Conservation (phyloP, 2,329 filamentous ascomycete genomes). For the Fusarium buharicum region DNA sequence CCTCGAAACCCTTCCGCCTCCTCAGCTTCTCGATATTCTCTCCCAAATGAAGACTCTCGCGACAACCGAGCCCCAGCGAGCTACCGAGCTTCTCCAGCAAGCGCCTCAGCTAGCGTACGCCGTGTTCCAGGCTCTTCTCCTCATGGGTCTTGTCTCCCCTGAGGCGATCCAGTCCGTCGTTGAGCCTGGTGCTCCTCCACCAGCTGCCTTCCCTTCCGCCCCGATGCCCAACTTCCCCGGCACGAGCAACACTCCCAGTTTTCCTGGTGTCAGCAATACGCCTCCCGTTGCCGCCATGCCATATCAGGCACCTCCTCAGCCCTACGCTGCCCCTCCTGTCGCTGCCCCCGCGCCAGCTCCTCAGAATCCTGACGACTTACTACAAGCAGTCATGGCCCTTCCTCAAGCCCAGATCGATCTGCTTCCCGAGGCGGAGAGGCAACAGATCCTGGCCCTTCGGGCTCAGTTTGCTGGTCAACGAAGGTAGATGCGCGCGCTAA, state of each 20-base stretch:
- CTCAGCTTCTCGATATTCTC: conserved; percentile 92
- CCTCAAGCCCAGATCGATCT: conserved; percentile 82
- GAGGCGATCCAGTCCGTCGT: conserved; percentile 84
- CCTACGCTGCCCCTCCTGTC: conserved; percentile 51
- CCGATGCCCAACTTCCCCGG: conserved; percentile 52
- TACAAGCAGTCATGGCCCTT: conserved; percentile 84
- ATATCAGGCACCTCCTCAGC: conserved; percentile 58
- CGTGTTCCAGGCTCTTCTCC: conserved; percentile 90
- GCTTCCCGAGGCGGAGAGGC: conserved; percentile 77
- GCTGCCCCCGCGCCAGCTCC: conserved; percentile 49
- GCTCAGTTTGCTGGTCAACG: conserved; percentile 65
- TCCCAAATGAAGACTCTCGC: conserved; percentile 93
- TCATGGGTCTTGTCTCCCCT: conserved; percentile 92
- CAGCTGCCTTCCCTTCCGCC: conserved; percentile 51
- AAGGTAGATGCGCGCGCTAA: conserved; percentile 39
- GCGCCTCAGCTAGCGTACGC: conserved; percentile 94
- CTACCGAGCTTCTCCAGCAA: conserved; percentile 85
- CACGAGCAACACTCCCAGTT: conserved; percentile 57
- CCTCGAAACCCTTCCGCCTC: conserved; percentile 83
- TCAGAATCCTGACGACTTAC: conserved; percentile 75
- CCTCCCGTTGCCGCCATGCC: conserved; percentile 59
- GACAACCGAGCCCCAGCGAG: conserved; percentile 81
- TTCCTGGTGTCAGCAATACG: conserved; percentile 49
- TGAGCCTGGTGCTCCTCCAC: conserved; percentile 64
- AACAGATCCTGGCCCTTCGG: conserved; percentile 82